Evolutionary conservation across 169 alveolate genomes (phyloP).

Genomic region (Plasmodium adleri): DNA sequence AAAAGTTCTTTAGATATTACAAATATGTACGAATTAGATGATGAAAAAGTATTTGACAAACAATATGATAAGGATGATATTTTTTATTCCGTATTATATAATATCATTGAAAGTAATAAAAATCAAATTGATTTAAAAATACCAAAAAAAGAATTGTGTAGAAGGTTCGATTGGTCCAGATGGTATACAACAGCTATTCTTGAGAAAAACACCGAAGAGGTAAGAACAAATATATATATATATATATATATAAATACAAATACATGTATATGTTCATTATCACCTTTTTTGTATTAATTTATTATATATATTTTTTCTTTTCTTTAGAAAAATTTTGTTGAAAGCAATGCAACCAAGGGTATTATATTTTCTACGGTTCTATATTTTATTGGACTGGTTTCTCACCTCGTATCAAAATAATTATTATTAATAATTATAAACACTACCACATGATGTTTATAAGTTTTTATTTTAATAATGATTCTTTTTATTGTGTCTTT

Average conservation of each 20-base stretch:
- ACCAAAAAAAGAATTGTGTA: slow-evolving; percentile 74
- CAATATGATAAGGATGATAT: slow-evolving; percentile 44
- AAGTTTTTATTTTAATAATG: too few species aligned
- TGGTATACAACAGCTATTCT: slow-evolving; percentile 29
- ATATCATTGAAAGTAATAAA: slow-evolving; percentile 28
- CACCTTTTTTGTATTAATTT: background rate
- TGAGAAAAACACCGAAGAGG: slow-evolving; percentile 39
- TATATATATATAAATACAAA: slow-evolving; percentile 8
- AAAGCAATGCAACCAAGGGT: slow-evolving; percentile 71
- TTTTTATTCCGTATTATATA: slow-evolving; percentile 16
- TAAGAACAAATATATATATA: slow-evolving; percentile 18
- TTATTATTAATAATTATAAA: too few species aligned
- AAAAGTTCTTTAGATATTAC: slow-evolving; percentile 12
- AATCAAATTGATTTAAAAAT: slow-evolving; percentile 48
- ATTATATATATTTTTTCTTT: slow-evolving; percentile 1
- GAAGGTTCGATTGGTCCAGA: slow-evolving; percentile 75
- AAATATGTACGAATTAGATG: slow-evolving; percentile 41
- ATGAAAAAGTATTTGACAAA: slow-evolving; percentile 28
- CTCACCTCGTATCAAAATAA: slow-evolving; percentile 70
- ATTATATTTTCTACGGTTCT: slow-evolving; percentile 51
- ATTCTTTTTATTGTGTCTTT: background rate
- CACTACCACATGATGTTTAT: too few species aligned
- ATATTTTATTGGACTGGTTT: slow-evolving; percentile 62
- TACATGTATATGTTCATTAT: background rate
- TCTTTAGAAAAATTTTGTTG: slow-evolving; percentile 44